Base-by-base conservation (phyloP, 805 yeast species). In the Metschnikowia lochheadii region DNA sequence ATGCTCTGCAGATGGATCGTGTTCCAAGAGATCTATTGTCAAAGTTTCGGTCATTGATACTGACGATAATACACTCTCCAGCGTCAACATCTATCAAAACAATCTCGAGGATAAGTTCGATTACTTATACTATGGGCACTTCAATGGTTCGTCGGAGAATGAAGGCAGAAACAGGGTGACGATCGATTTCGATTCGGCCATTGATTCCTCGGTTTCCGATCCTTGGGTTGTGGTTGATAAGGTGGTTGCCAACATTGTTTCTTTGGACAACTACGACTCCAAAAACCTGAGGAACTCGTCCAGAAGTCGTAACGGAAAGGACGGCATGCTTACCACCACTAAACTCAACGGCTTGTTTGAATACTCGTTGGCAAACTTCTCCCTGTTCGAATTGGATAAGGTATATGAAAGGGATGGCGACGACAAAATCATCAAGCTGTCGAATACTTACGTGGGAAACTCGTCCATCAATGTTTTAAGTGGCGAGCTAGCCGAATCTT, bases 81-180 rank as follows among this genome's bases (percentile, higher is more conserved):
- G 81, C 1, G 57, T 69, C 1, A 56, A 76, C 39, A 72, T 92
- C 20, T 89, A 82, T 63, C 98, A 94, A 68, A 89, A 89, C 44
- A 94, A 94, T 64, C 73, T 81, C 34, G 78, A 81, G 49, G 78
- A 84, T 44, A 94, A 94, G 65, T 92, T 89, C 64, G 98, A 94
- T 65, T 73, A 77, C 17, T 62, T 94, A 6, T 92, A 70, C 64
- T 71, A 77, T 40, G 99, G 98, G 1, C 81, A 80, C 52, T 64
- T 91, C 44, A 75, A 80, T 20, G 78, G 80, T 1, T 62, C 71
- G 1, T 67, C 76, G 35, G 46, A 53, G 5, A 40, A 46, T 31
- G 52, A 55, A 35, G 72, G 69, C 6, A 60, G 57, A 38, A 71
- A 62, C 48, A 65, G 60, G 50, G 62, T 72, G 44, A 64, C 63